Evolutionary conservation across 148 eudicot species (phyloP).

Genomic region (Heliosperma pusillum): DNA sequence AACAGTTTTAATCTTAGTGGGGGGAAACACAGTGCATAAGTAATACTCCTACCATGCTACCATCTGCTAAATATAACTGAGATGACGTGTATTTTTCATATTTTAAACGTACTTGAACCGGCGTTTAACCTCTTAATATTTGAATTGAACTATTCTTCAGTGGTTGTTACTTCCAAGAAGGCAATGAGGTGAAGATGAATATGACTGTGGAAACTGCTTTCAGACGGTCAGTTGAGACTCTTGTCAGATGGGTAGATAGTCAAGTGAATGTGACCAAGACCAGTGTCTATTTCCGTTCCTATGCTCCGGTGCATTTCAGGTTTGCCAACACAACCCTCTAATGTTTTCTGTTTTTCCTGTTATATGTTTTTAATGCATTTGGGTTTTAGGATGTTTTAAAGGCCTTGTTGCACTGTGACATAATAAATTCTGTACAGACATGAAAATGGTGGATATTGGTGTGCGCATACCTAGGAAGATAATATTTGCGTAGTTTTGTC

Average conservation of each 20-base stretch:
- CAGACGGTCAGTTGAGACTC: conserved; percentile 51
- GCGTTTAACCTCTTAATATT: conserved; percentile 12
- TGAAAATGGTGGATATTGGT: too few species aligned
- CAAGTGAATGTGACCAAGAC: conserved; percentile 58
- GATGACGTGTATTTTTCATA: too few species aligned
- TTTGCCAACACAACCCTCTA: conserved; percentile 18
- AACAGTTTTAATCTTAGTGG: too few species aligned
- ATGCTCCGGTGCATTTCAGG: conserved; percentile 88
- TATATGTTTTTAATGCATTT: neutral
- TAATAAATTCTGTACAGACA: neutral
- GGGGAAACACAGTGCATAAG: too few species aligned
- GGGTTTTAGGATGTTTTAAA: neutral
- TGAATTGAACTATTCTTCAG: conserved; percentile 31
- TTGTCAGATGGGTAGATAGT: conserved; percentile 43
- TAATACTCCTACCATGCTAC: too few species aligned
- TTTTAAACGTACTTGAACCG: neutral
- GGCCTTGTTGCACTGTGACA: neutral
- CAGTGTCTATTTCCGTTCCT: conserved; percentile 63
- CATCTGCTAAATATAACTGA: too few species aligned
- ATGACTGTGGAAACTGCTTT: conserved; percentile 62
- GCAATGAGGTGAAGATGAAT: conserved; percentile 51
- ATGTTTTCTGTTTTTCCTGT: neutral
- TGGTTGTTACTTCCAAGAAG: conserved; percentile 79
- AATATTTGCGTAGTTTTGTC: too few species aligned
- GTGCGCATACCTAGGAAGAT: too few species aligned